These are phyloP conservation scores for Ustilago crameri DNA, from an alignment of 1,284 basidiomycete genomes.

Conservation along the genomic window DNA sequence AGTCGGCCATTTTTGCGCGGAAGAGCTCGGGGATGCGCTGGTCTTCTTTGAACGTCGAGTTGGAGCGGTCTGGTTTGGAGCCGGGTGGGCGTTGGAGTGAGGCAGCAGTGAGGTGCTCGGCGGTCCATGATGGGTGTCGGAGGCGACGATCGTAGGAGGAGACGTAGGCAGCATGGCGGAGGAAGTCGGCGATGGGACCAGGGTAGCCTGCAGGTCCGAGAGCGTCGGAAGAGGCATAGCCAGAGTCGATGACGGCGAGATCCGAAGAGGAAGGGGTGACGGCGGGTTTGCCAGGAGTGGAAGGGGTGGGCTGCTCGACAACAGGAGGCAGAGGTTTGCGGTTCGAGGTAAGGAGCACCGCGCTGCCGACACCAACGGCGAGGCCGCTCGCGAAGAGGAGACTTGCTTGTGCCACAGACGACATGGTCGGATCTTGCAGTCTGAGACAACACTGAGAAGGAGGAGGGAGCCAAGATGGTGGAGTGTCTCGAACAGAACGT, in stretches of 20 bases:
- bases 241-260: constrained; percentile 26
- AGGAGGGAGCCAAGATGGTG: background rate
- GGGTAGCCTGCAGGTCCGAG: constrained; percentile 53
- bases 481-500: too few relatives aligned
- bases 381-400: constrained; percentile 79
- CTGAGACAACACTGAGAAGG: background rate
- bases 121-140: constrained; percentile 94
- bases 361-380: constrained; percentile 78
- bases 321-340: constrained; percentile 12
- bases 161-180: constrained; percentile 83
- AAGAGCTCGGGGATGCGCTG: constrained; percentile 80
- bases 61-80: constrained; percentile 70
- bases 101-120: constrained; percentile 85
- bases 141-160: constrained; percentile 89
- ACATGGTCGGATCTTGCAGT: constrained; percentile 74
- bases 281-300: constrained; percentile 9
- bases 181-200: constrained; percentile 83
- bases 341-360: constrained; percentile 24
- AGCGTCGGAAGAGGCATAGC: constrained; percentile 20
- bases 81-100: constrained; percentile 66
- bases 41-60: constrained; percentile 87
- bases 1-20: constrained; percentile 79
- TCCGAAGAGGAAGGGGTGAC: constrained; percentile 7
- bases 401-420: constrained; percentile 88
- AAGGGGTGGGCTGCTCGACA: background rate